These are phyloP conservation scores for Raphanus sativus DNA, from an alignment of 345 rosid species.

Conservation along the genomic window DNA sequence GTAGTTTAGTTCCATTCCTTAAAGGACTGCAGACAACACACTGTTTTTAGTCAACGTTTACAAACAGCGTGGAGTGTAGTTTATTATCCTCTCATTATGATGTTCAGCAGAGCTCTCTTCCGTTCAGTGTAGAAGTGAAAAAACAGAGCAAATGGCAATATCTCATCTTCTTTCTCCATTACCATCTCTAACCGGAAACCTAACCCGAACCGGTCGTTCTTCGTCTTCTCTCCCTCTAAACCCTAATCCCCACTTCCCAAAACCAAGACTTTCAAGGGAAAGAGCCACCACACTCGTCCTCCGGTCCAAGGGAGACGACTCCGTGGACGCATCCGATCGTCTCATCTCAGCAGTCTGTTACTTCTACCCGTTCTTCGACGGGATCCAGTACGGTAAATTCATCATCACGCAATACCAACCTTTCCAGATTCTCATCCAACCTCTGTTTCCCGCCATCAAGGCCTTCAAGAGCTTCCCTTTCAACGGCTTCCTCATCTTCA, in stretches of 20 bases:
- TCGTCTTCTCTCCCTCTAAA: conserved; percentile 28
- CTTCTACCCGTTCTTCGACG: conserved; percentile 94
- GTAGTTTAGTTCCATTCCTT: neutral
- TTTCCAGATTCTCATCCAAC: conserved; percentile 65
- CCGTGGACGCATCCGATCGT: conserved; percentile 82
- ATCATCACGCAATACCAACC: conserved; percentile 71
- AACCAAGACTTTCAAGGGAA: conserved; percentile 25
- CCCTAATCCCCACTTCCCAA: conserved; percentile 9
- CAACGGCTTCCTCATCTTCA: conserved; percentile 73
- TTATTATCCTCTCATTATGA: conserved; percentile 30
- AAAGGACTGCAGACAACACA: neutral
- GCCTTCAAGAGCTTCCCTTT: conserved; percentile 87
- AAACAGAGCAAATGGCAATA: conserved; percentile 43
- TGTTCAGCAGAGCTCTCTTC: neutral
- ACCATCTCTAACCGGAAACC: conserved; percentile 33
- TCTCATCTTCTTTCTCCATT: conserved; percentile 43
- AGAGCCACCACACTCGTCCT: conserved; percentile 35
- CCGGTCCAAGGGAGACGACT: conserved; percentile 54
- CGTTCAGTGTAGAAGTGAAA: conserved; percentile 18
- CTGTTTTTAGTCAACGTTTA: neutral
- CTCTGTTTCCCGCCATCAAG: conserved; percentile 73
- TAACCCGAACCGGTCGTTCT: conserved; percentile 32
- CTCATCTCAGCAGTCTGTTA: conserved; percentile 83
- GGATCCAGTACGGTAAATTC: conserved; percentile 86
- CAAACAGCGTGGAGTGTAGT: conserved; percentile 24